These are phyloP conservation scores for Oidium heveae DNA, from an alignment of 2,329 filamentous ascomycete species.

Conservation along the genomic window DNA sequence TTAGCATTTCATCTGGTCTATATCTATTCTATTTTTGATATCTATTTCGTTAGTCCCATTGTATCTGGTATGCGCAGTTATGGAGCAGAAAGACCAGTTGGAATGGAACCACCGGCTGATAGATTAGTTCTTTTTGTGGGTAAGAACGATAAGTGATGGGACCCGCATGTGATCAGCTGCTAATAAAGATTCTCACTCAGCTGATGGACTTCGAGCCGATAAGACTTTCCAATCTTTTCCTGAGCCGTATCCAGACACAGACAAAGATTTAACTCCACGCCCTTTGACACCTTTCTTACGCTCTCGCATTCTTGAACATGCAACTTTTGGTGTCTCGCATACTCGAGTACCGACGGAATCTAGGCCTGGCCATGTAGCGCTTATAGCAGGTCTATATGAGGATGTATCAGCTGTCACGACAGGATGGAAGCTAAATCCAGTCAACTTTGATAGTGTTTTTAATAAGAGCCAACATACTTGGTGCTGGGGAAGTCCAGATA, in stretches of 20 bases:
- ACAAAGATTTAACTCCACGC: slow-evolving; percentile 42
- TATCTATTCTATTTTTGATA: slow-evolving; percentile 88
- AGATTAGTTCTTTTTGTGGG: slow-evolving; percentile 85
- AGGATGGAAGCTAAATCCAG: slow-evolving; percentile 94
- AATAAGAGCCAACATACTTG: slow-evolving; percentile 91
- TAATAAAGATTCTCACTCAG: slow-evolving; percentile 16
- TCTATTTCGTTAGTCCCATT: slow-evolving; percentile 95
- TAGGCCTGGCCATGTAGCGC: slow-evolving; percentile 79
- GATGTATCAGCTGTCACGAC: slow-evolving; percentile 94
- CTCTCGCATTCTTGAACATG: slow-evolving; percentile 64
- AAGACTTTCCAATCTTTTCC: slow-evolving; percentile 90
- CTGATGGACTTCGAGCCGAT: slow-evolving; percentile 84
- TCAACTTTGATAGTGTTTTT: slow-evolving; percentile 97
- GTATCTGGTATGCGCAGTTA: slow-evolving; percentile 85
- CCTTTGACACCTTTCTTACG: slow-evolving; percentile 79
- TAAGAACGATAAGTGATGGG: slow-evolving; percentile 16
- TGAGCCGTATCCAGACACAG: slow-evolving; percentile 49
- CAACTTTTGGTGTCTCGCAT: slow-evolving; percentile 92
- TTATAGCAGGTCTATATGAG: slow-evolving; percentile 91
- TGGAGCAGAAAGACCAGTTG: slow-evolving; percentile 33
- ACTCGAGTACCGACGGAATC: slow-evolving; percentile 94
- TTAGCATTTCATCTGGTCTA: slow-evolving; percentile 86
- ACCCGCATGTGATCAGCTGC: background rate
- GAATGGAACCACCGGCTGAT: slow-evolving; percentile 52
- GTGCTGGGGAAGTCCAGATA: slow-evolving; percentile 98